A percentile compares a stretch with the other conserved stretches of the same genome.
Evolutionary conservation across 768 basidiomycete genomes (phyloP).

Genomic region (Leccinum olivaceopallidum): DNA sequence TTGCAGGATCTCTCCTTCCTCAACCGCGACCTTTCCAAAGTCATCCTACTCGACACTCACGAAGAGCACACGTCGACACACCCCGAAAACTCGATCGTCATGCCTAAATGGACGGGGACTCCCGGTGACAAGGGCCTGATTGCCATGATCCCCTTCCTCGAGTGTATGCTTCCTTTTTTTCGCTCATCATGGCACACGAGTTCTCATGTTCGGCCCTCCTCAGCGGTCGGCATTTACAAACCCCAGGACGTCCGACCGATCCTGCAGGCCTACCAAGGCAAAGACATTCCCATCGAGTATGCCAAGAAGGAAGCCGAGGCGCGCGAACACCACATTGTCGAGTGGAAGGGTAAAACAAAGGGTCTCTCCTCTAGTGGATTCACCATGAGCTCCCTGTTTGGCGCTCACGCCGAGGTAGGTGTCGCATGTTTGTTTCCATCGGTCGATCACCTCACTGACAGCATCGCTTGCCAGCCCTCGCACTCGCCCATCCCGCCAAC

Average conservation of each 20-base stretch:
- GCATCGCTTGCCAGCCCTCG: conserved; percentile 13
- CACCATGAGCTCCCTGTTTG: conserved; percentile 48
- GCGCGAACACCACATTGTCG: conserved; percentile 74
- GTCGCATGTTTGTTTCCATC: background rate
- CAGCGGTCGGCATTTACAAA: conserved; percentile 92
- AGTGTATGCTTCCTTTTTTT: conserved; percentile 53
- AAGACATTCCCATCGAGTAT: conserved; percentile 88
- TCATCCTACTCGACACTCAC: conserved; percentile 83
- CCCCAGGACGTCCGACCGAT: conserved; percentile 87
- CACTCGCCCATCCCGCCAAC: conserved; percentile 43
- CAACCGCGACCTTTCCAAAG: conserved; percentile 91
- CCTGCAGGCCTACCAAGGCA: conserved; percentile 79
- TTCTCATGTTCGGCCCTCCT: background rate
- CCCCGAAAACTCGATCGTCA: conserved; percentile 83
- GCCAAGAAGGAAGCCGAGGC: conserved; percentile 84
- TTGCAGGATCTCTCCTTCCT: conserved; percentile 79
- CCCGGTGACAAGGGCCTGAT: conserved; percentile 74
- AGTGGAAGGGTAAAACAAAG: conserved; percentile 63
- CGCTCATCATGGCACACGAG: background rate
- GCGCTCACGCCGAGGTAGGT: conserved; percentile 34
- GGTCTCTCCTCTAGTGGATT: conserved; percentile 40
- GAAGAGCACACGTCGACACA: conserved; percentile 76
- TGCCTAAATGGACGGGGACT: conserved; percentile 87
- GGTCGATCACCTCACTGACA: background rate
- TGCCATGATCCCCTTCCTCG: conserved; percentile 96